Evolutionary conservation across 202 grass and related monocot species (phyloP).

Genomic region (Carex sylvatica): DNA sequence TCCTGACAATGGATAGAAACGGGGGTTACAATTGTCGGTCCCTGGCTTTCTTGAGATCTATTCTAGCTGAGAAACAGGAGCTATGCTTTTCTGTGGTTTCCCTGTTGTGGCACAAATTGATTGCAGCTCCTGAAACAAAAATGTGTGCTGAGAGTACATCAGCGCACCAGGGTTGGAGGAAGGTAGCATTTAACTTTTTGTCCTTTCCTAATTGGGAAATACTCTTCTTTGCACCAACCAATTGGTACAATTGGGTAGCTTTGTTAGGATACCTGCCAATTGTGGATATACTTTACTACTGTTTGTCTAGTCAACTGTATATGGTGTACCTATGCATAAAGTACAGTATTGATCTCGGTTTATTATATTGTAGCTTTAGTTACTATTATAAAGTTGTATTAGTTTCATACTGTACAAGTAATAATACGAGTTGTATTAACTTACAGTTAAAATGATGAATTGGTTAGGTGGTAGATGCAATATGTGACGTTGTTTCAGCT

Average conservation of each 20-base stretch:
- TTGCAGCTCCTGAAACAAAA: conserved; percentile 92
- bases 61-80: conserved; percentile 88
- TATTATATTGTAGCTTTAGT: background rate
- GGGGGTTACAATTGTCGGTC: conserved; percentile 68
- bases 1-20: conserved; percentile 95
- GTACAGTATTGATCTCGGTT: background rate
- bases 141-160: conserved; percentile 99
- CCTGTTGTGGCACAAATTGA: conserved; percentile 93
- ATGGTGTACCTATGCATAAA: background rate
- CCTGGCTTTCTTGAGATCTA: conserved; percentile 71
- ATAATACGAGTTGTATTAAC: conserved; percentile 9
- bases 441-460: conserved; percentile 21
- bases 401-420: conserved; percentile 14
- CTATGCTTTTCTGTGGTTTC: conserved; percentile 95
- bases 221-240: background rate
- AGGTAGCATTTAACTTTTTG: conserved; percentile 40
- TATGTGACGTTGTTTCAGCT: conserved; percentile 96
- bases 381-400: conserved; percentile 1
- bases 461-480: conserved; percentile 87
- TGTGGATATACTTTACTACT: background rate
- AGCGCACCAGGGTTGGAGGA: conserved; percentile 98
- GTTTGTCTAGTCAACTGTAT: background rate
- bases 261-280: background rate
- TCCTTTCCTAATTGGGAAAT: background rate
- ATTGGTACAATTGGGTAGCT: background rate